Percentiles rank a stretch among this genome's conserved stretches.
These are phyloP conservation scores for Hansenula anomala DNA, from an alignment of 1,139 yeast genomes.

Conservation along the genomic window DNA sequence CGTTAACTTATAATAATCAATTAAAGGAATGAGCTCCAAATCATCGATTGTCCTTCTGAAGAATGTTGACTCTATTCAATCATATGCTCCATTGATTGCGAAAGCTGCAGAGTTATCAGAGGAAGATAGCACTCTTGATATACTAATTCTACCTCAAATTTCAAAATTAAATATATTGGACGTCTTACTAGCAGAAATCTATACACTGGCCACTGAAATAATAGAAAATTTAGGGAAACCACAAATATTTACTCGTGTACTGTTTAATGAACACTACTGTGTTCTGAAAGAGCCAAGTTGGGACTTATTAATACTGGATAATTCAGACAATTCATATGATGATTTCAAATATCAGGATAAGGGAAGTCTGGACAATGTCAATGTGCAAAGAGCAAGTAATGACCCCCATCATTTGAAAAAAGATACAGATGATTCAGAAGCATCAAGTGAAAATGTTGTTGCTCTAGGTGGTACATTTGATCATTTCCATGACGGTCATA, in stretches of 20 bases:
- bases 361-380: conserved; percentile 4
- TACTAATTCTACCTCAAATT: conserved; percentile 12
- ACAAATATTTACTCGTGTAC: conserved; percentile 12
- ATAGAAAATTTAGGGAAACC: conserved; percentile 6
- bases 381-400: conserved; percentile 9
- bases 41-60: conserved; percentile 14
- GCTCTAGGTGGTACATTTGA: conserved; percentile 98
- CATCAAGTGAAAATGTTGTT: conserved; percentile 28
- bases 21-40: neutral
- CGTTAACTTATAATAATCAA: too few species aligned
- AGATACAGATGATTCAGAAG: conserved; percentile 14
- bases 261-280: conserved; percentile 19
- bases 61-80: conserved; percentile 10
- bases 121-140: conserved; percentile 15
- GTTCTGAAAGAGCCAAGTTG: conserved; percentile 12
- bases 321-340: conserved; percentile 8
- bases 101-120: conserved; percentile 8
- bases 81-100: conserved; percentile 16
- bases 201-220: conserved; percentile 14
- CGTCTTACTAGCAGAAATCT: conserved; percentile 15
- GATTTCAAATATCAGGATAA: conserved; percentile 9
- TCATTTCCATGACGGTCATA: conserved; percentile 95
- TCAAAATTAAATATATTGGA: conserved; percentile 16
- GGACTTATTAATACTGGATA: conserved; percentile 14
- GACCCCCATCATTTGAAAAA: conserved; percentile 2